Conservation (phyloP, 2,329 filamentous ascomycete genomes). For the Harringtonia aguacate region DNA sequence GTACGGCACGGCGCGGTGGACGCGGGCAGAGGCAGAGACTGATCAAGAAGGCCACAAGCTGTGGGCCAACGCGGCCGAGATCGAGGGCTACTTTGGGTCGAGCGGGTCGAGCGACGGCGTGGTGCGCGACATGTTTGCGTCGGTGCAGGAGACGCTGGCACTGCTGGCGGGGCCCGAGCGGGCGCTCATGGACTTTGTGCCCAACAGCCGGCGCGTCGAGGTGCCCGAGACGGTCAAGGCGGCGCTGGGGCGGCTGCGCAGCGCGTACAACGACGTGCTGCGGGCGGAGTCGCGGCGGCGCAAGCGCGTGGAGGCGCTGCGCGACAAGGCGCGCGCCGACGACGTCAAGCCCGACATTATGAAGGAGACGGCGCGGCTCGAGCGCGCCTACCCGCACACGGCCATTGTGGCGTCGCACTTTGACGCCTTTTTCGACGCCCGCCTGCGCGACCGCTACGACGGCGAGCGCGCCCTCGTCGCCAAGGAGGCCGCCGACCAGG, state of each 20-base stretch:
- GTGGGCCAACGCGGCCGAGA: conserved; percentile 64
- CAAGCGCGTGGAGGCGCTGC: conserved; percentile 67
- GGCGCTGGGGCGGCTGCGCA: conserved; percentile 66
- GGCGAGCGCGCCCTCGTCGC: conserved; percentile 60
- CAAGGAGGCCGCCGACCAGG: conserved; percentile 67
- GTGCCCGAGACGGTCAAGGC: conserved; percentile 74
- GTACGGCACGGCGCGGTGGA: conserved; percentile 83
- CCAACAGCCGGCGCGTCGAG: conserved; percentile 67
- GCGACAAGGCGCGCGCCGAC: conserved; percentile 71
- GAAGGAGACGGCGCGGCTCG: conserved; percentile 71
- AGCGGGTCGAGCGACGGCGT: conserved; percentile 44
- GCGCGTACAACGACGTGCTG: conserved; percentile 73
- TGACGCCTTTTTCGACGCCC: conserved; percentile 77
- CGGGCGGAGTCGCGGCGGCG: conserved; percentile 72
- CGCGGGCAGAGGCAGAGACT: conserved; percentile 53
- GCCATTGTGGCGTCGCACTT: conserved; percentile 82
- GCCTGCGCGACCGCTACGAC: conserved; percentile 68
- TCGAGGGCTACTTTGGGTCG: conserved; percentile 73
- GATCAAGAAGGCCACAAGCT: conserved; percentile 60
- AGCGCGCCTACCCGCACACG: conserved; percentile 77
- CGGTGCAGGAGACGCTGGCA: conserved; percentile 62
- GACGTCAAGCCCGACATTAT: conserved; percentile 83
- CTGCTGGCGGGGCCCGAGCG: conserved; percentile 72
- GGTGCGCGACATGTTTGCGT: conserved; percentile 68
- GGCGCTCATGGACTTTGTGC: conserved; percentile 78